These are phyloP conservation scores for Bjerkandera adusta DNA, from an alignment of 1,284 basidiomycete genomes.

Conservation along the genomic window DNA sequence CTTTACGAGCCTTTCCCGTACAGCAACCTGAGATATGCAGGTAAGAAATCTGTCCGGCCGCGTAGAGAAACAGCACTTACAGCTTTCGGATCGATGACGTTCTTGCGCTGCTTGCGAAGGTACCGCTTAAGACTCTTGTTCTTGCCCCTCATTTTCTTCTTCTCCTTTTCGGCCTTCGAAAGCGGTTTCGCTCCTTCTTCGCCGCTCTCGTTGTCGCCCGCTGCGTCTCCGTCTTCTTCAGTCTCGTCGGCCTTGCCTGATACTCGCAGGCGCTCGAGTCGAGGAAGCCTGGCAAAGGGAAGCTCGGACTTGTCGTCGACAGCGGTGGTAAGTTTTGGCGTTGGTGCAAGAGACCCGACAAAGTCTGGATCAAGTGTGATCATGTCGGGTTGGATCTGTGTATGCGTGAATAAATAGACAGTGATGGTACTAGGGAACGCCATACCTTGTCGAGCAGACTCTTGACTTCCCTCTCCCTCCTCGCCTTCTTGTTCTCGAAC, in stretches of 20 bases:
- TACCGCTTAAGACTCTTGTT: conserved; percentile 83
- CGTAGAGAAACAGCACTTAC: conserved; percentile 44
- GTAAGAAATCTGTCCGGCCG: neutral
- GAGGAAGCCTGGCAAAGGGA: conserved; percentile 70
- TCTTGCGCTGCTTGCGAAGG: conserved; percentile 87
- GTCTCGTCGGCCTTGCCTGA: conserved; percentile 74
- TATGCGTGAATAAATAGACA: neutral
- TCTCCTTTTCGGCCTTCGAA: conserved; percentile 58
- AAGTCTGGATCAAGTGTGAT: conserved; percentile 90
- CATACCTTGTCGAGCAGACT: conserved; percentile 85
- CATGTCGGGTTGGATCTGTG: conserved; percentile 89
- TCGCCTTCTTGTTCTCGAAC: conserved; percentile 81
- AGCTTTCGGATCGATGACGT: conserved; percentile 85
- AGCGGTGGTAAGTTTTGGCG: conserved; percentile 55
- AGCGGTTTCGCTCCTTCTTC: conserved; percentile 22
- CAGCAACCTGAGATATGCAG: conserved; percentile 48
- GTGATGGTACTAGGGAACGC: conserved; percentile 4
- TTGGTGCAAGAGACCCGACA: conserved; percentile 69
- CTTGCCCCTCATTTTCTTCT: conserved; percentile 82
- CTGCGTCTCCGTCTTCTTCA: conserved; percentile 38
- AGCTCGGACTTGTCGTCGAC: conserved; percentile 52
- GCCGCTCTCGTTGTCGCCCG: conserved; percentile 35
- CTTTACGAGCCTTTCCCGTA: conserved; percentile 67
- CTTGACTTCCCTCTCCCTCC: conserved; percentile 91
- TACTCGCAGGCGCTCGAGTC: conserved; percentile 69